These are phyloP conservation scores for Starmerella riodocensis DNA, from an alignment of 805 yeast genomes.

Conservation along the genomic window DNA sequence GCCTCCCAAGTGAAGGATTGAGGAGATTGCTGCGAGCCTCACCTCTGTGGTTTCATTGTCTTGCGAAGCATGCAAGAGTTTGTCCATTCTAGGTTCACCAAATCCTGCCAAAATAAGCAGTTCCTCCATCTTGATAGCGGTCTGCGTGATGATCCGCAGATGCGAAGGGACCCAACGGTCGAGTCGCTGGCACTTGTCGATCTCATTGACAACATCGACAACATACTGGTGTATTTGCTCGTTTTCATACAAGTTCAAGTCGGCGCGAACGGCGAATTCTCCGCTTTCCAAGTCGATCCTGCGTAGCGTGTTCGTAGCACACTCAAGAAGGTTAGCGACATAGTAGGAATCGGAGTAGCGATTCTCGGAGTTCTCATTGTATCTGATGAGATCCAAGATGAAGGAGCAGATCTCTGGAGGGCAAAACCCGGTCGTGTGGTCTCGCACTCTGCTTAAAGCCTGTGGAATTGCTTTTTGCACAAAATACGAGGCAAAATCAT, in stretches of 20 bases:
- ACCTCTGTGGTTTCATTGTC: constrained; percentile 38
- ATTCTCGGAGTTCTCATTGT: constrained; percentile 75
- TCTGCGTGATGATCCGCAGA: constrained; percentile 40
- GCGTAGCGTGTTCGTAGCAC: constrained; percentile 35
- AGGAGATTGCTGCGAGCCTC: constrained; percentile 55
- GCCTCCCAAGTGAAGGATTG: constrained; percentile 63
- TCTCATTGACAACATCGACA: constrained; percentile 44
- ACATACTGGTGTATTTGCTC: constrained; percentile 26
- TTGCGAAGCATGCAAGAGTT: constrained; percentile 41
- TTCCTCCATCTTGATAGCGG: constrained; percentile 48
- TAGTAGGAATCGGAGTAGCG: constrained; percentile 62
- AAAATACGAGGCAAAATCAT: constrained; percentile 53
- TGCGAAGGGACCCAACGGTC: constrained; percentile 80
- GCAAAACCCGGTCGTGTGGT: constrained; percentile 45
- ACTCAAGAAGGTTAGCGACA: constrained; percentile 41
- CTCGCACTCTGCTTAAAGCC: constrained; percentile 47
- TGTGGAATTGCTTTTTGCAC: constrained; percentile 55
- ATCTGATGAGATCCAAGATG: constrained; percentile 57
- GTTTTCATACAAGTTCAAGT: constrained; percentile 13
- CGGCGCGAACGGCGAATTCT: constrained; percentile 2
- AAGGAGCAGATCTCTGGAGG: constrained; percentile 47
- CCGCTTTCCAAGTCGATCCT: constrained; percentile 15
- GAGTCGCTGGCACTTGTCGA: constrained; percentile 60
- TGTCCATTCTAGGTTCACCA: constrained; percentile 39
- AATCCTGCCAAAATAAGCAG: constrained; percentile 45